Evolutionary conservation across 306 rosid genomes (phyloP).

Genomic region (Hippophae tibetana): DNA sequence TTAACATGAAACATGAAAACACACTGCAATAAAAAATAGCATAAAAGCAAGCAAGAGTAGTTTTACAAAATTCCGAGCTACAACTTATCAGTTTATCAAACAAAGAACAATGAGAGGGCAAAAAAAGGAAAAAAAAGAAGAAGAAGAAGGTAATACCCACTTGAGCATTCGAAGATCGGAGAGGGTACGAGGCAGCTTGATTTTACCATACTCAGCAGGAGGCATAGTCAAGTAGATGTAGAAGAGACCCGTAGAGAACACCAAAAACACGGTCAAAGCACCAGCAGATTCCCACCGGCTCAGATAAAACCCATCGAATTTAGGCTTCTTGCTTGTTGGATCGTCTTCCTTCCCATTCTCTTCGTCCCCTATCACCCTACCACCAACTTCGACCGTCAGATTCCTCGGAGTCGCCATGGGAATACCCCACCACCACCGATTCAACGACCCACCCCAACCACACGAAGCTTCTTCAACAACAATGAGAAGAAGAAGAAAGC

Average conservation of each 20-base stretch:
- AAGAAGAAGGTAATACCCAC: constrained; percentile 21
- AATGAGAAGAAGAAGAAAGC: not conserved
- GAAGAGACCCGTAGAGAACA: constrained; percentile 56
- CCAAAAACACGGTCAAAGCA: constrained; percentile 44
- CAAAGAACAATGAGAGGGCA: no score
- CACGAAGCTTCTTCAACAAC: not conserved
- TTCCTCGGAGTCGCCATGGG: constrained; percentile 85
- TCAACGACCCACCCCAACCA: constrained; percentile 2
- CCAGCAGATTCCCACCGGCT: constrained; percentile 55
- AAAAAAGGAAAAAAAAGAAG: no score
- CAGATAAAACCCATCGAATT: constrained; percentile 49
- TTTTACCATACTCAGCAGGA: constrained; percentile 40
- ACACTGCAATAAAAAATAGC: no score
- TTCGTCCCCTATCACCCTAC: constrained; percentile 40
- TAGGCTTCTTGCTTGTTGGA: constrained; percentile 59
- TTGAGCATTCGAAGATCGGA: constrained; percentile 88
- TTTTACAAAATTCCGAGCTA: no score
- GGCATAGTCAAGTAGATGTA: constrained; percentile 87
- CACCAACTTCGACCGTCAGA: constrained; percentile 30
- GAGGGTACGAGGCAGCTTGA: constrained; percentile 76
- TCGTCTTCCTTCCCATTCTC: constrained; percentile 60
- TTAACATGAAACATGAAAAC: no score
- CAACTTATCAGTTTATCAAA: no score
- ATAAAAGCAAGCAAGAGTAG: no score
- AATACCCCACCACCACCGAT: not conserved